These are phyloP conservation scores for Amaranthus hypochondriacus DNA, from an alignment of 148 eudicot species.

Conservation along the genomic window DNA sequence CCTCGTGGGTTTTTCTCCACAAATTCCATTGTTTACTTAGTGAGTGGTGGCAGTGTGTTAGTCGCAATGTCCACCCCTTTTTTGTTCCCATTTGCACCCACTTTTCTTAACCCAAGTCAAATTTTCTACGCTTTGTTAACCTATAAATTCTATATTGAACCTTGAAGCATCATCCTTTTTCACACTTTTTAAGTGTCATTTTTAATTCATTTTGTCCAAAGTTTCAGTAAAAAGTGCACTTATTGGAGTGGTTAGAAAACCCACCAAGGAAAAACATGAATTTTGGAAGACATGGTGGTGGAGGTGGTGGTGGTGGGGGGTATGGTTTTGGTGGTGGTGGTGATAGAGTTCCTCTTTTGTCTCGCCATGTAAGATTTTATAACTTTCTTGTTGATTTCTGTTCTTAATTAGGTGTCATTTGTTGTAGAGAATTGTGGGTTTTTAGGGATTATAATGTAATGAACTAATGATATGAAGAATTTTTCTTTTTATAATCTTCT, in stretches of 20 bases:
- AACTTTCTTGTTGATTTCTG: neutral
- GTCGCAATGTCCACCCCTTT: no score
- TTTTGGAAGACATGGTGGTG: constrained; percentile 27
- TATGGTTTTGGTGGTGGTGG: constrained; percentile 40
- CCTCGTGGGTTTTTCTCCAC: no score
- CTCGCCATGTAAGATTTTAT: constrained; percentile 33
- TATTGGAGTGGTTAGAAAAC: neutral
- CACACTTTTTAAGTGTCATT: no score
- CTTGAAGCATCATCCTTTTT: no score
- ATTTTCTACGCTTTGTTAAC: no score
- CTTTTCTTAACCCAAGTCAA: no score
- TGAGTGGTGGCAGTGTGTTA: no score
- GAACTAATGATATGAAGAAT: neutral
- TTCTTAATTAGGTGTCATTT: neutral
- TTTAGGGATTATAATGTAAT: neutral
- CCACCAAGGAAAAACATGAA: constrained; percentile 15
- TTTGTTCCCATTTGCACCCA: no score
- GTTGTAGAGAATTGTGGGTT: neutral
- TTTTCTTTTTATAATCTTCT: neutral
- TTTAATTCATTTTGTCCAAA: no score
- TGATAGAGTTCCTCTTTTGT: constrained; percentile 44
- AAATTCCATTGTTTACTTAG: no score
- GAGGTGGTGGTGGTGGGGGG: constrained; percentile 31
- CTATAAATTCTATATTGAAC: no score
- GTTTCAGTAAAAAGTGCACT: no score